A percentile compares a stretch with the other conserved stretches of the same genome.
Evolutionary conservation across 164 flowering plant species (phyloP).

Genomic region (Nymphaea thermarum): DNA sequence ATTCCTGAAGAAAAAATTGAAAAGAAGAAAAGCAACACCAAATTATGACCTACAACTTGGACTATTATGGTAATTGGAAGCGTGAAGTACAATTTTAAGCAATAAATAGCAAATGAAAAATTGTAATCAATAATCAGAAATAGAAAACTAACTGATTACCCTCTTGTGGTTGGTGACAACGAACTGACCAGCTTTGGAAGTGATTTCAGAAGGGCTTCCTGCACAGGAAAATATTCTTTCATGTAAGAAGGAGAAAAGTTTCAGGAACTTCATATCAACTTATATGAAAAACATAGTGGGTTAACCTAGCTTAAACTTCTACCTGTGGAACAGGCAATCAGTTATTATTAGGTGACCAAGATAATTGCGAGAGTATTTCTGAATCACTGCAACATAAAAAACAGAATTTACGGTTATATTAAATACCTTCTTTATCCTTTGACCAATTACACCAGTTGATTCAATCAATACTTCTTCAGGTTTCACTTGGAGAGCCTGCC

Average conservation of each 20-base stretch:
- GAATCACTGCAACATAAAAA: neutral
- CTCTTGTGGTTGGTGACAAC: slow-evolving; percentile 46
- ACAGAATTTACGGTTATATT: neutral
- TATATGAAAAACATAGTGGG: too few relatives aligned
- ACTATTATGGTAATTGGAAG: neutral
- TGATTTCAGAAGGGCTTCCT: slow-evolving; percentile 79
- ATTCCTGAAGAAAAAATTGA: neutral
- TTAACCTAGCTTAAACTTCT: too few relatives aligned
- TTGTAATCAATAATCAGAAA: neutral
- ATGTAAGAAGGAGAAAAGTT: too few relatives aligned
- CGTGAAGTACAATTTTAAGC: neutral
- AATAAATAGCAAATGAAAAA: neutral
- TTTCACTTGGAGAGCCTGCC: slow-evolving; percentile 51
- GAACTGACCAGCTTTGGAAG: slow-evolving; percentile 64
- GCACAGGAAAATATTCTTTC: slow-evolving; percentile 7
- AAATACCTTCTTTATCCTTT: slow-evolving; percentile 78
- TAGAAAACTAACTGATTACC: slow-evolving; percentile 29
- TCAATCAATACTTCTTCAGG: slow-evolving; percentile 68
- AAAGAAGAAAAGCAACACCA: neutral
- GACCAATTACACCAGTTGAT: slow-evolving; percentile 98
- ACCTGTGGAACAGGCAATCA: too few relatives aligned
- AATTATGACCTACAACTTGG: slow-evolving; percentile 1
- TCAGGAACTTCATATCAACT: too few relatives aligned
- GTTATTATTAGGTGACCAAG: neutral
- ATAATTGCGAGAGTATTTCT: neutral